These are phyloP conservation scores for Verruconis gallopava DNA, from an alignment of 2,329 filamentous ascomycete species.

Conservation along the genomic window DNA sequence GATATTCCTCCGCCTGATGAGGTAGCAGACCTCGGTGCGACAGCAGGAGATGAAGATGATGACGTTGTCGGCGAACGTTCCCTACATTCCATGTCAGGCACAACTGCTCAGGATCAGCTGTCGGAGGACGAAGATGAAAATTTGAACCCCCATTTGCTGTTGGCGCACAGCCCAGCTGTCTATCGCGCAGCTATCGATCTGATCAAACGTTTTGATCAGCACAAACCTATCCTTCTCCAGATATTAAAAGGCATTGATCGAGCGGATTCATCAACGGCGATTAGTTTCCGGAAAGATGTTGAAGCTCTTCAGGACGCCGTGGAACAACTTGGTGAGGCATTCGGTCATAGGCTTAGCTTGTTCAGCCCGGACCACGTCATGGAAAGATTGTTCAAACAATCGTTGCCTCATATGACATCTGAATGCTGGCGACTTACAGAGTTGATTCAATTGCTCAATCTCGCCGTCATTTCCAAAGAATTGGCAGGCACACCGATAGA, in stretches of 20 bases:
- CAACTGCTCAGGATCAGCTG: not conserved
- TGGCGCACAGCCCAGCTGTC: not conserved
- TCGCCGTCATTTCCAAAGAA: slow-evolving; percentile 28
- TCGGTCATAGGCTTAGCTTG: not conserved
- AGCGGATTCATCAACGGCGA: slow-evolving; percentile 17
- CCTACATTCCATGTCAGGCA: slow-evolving; percentile 3
- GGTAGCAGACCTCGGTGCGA: not conserved
- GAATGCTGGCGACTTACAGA: slow-evolving; percentile 25
- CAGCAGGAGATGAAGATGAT: not conserved
- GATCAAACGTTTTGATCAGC: slow-evolving; percentile 17
- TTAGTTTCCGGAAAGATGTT: slow-evolving; percentile 5
- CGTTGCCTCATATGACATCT: not conserved
- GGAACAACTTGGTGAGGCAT: not conserved
- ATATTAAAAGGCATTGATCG: slow-evolving; percentile 5
- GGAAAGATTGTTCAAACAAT: not conserved
- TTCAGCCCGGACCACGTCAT: not conserved
- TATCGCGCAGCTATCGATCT: slow-evolving; percentile 17
- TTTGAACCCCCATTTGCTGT: not conserved
- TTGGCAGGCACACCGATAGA: slow-evolving; percentile 20
- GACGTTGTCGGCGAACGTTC: not conserved
- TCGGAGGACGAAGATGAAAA: slow-evolving; percentile 2
- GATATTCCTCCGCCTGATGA: not conserved
- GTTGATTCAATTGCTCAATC: slow-evolving; percentile 32
- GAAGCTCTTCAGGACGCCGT: not conserved
- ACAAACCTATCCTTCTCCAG: slow-evolving; percentile 14